Evolutionary conservation across 768 basidiomycete species (phyloP).

Genomic region (Boletus edulis): DNA sequence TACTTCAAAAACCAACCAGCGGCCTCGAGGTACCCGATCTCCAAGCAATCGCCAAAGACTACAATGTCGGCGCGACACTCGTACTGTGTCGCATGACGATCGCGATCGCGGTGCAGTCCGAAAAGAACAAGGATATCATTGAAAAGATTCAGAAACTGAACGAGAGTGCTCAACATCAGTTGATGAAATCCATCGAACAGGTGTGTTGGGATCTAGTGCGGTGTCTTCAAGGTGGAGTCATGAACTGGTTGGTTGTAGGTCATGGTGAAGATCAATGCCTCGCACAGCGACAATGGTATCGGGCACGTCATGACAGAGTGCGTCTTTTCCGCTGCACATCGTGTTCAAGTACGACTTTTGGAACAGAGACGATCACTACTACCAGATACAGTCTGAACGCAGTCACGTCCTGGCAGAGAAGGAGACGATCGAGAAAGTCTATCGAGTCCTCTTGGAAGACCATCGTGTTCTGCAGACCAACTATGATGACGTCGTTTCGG

Average conservation of each 20-base stretch:
- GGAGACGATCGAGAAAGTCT: conserved; percentile 80
- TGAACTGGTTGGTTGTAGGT: conserved; percentile 42
- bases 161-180: conserved; percentile 79
- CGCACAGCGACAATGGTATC: conserved; percentile 45
- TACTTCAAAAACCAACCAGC: conserved; percentile 75
- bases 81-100: conserved; percentile 79
- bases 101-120: conserved; percentile 86
- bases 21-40: conserved; percentile 85
- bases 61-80: conserved; percentile 61
- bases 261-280: conserved; percentile 68
- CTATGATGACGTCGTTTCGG: conserved; percentile 72
- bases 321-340: conserved; percentile 25
- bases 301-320: conserved; percentile 78
- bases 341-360: neutral
- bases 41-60: conserved; percentile 80
- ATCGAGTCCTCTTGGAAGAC: conserved; percentile 72
- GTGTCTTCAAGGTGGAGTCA: neutral
- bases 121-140: conserved; percentile 85
- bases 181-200: conserved; percentile 95
- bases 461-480: conserved; percentile 71
- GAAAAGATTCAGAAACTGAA: conserved; percentile 82
- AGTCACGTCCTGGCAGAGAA: conserved; percentile 80
- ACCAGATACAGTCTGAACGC: conserved; percentile 77
- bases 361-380: conserved; percentile 83
- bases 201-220: conserved; percentile 40